A percentile compares a stretch with the other conserved stretches of the same genome.
Evolutionary conservation across 2,329 filamentous ascomycete species (phyloP).

Genomic region (Talaromyces amestolkiae): DNA sequence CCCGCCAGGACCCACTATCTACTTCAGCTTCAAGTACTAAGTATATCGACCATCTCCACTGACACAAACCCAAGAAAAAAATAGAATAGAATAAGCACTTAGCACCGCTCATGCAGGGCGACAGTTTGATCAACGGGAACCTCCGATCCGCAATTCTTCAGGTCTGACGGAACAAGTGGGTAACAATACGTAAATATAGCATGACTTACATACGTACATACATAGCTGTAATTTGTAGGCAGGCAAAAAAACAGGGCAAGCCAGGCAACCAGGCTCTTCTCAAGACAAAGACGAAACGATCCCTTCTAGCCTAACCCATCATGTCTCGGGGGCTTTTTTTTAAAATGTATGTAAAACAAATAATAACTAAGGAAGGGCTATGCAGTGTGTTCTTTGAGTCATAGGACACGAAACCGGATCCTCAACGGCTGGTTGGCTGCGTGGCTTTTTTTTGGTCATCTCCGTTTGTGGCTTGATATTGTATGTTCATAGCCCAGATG

Average conservation of each 20-base stretch:
- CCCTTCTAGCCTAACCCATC: not conserved
- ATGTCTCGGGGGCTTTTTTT: not conserved
- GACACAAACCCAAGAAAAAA: not conserved
- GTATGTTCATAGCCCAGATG: not conserved
- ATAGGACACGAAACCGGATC: not conserved
- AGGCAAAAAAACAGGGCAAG: not conserved
- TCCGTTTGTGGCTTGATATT: not conserved
- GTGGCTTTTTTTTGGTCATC: not conserved
- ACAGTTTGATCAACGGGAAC: not conserved
- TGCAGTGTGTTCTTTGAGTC: conserved; percentile 1
- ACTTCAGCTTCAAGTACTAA: not conserved
- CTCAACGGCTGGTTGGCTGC: conserved; percentile 3
- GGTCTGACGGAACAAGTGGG: not conserved
- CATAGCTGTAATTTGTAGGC: not conserved
- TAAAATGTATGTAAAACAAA: conserved; percentile 1
- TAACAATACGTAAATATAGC: not conserved
- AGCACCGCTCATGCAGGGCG: conserved; percentile 1
- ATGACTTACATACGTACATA: not conserved
- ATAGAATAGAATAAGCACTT: not conserved
- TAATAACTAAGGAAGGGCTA: not conserved
- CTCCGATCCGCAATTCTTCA: not conserved
- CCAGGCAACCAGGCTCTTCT: not conserved
- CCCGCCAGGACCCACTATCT: not conserved
- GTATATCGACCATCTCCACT: not conserved
- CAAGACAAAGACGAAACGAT: not conserved